Evolutionary conservation across 2,329 filamentous ascomycete genomes (phyloP), one percentile per base, ranked within the genome.

Genomic region (Alternaria consortialis): DNA sequence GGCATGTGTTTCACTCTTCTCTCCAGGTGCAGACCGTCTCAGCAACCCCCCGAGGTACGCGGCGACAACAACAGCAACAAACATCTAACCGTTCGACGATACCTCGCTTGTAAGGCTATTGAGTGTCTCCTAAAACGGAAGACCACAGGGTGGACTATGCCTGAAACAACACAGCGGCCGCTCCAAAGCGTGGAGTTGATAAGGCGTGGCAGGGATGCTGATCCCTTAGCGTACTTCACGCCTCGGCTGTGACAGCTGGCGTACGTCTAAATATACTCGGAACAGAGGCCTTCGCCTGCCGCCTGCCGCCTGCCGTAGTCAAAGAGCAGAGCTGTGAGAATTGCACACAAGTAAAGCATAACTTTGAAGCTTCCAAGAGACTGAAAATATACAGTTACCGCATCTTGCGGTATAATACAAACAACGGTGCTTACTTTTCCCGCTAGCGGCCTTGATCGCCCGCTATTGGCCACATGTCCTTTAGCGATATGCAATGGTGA

Each of bases 171-270:
- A 31, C 47, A 62, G 58, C 37, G 55, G 27, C 58, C 60, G 55
- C 44, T 27, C 39, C 32, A 43, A 40, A 43, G 40, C 58, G 62
- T 53, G 47, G 54, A 58, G 47, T 39, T 56, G 63, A 65, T 61
- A 63, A 61, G 56, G 60, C 57, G 52, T 15, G 25, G 23, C 54
- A 60, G 52, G 63, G 60, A 50, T 58, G 20, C 9, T 20, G 29
- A 50, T 48, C 44, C 29, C 42, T 40, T 39, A 48, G 53, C 43
- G 37, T n/a, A 31, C 51, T 2, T 27, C 17, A 53, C 39, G 37
- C 36, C 51, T 47, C 9, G 40, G 27, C 47, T 43, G 50, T 47
- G 44, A 27, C 54, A 42, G 6, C 34, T 39, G 40, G 51, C 37
- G 4, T 15, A 20, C 29, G 27, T 53, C 51, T 53, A 43, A 34